A percentile compares a stretch with the other conserved stretches of the same genome.
Conservation (phyloP, 345 rosid genomes). For the Pistacia integerrima region DNA sequence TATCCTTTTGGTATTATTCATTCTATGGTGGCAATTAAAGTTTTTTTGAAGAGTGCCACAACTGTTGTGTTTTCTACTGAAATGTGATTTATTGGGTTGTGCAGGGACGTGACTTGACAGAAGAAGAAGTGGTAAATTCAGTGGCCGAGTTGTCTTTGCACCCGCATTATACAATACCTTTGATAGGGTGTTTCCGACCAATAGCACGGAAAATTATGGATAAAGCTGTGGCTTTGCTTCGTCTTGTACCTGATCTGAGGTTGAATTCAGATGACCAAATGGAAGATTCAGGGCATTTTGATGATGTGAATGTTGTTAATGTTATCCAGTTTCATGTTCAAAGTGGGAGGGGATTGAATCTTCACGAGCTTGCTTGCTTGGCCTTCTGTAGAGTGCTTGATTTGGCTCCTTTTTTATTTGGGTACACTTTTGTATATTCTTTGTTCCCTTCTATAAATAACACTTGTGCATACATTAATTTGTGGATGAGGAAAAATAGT, state of each 20-base stretch:
- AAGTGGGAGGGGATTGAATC: conserved; percentile 63
- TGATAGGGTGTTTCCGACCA: conserved; percentile 68
- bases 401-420: conserved; percentile 62
- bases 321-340: conserved; percentile 53
- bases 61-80: background rate
- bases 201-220: conserved; percentile 57
- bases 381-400: conserved; percentile 83
- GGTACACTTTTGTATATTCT: conserved; percentile 41
- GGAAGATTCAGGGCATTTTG: conserved; percentile 27
- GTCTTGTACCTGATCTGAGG: conserved; percentile 51
- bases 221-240: conserved; percentile 53
- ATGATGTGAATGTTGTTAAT: conserved; percentile 45
- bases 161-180: conserved; percentile 63
- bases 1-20: background rate
- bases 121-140: conserved; percentile 58
- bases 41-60: background rate
- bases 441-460: background rate
- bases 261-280: conserved; percentile 30
- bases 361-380: conserved; percentile 88
- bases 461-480: background rate
- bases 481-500: background rate
- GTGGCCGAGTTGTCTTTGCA: conserved; percentile 66
- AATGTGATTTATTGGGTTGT: conserved; percentile 18
- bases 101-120: conserved; percentile 50
- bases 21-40: background rate